Evolutionary conservation across 352 stramenopile species (phyloP).

Genomic region (Peronospora belbahrii): DNA sequence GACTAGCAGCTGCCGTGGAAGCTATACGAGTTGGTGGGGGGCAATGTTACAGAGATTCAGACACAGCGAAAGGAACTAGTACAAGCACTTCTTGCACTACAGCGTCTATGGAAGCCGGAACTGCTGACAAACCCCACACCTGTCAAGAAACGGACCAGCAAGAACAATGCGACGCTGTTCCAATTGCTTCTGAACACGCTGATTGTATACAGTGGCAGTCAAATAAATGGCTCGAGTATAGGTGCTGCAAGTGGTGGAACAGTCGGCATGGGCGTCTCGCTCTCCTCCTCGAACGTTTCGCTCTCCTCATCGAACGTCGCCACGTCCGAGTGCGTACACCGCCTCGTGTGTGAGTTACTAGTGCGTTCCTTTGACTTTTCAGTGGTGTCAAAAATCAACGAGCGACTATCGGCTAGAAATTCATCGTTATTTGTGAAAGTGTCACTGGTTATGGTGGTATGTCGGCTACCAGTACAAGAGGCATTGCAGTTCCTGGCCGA

Average conservation of each 20-base stretch:
- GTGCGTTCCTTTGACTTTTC: constrained; percentile 71
- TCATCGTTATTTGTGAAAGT: constrained; percentile 60
- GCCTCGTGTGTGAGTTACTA: constrained; percentile 64
- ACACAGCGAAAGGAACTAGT: constrained; percentile 34
- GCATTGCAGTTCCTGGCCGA: constrained; percentile 61
- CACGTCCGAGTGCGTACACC: constrained; percentile 66
- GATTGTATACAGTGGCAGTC: constrained; percentile 55
- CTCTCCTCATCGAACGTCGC: constrained; percentile 34
- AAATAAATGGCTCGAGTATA: constrained; percentile 20
- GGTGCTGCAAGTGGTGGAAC: constrained; percentile 21
- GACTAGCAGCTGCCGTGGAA: constrained; percentile 42
- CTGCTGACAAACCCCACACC: constrained; percentile 13
- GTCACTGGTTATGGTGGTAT: constrained; percentile 62
- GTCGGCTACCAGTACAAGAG: constrained; percentile 46
- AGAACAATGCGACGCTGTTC: constrained; percentile 43
- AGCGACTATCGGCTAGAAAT: constrained; percentile 44
- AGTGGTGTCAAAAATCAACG: constrained; percentile 42
- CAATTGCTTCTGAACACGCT: constrained; percentile 56
- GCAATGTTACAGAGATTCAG: constrained; percentile 28
- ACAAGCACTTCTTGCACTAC: constrained; percentile 47
- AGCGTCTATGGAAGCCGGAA: constrained; percentile 48
- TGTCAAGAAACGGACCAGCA: constrained; percentile 20
- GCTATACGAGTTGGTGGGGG: constrained; percentile 30
- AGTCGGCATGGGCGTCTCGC: constrained; percentile 38
- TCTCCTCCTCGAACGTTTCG: constrained; percentile 48